phyloP scores from a whole-genome alignment of 2,329 filamentous ascomycete species.

The Exophiala alcalophila region DNA sequence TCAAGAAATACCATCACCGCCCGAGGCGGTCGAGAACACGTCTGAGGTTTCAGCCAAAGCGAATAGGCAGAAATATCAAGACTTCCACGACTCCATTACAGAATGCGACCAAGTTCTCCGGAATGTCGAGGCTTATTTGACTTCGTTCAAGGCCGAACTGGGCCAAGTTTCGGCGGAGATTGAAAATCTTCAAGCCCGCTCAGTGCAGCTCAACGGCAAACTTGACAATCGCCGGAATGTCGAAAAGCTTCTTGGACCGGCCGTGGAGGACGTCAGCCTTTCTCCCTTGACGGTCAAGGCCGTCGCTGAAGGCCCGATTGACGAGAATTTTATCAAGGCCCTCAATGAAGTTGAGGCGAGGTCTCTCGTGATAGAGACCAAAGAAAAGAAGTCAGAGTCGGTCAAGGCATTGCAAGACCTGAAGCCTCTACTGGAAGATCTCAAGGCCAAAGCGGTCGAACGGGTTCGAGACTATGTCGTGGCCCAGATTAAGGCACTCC shows the following conservation, averaged over 20 bases:
- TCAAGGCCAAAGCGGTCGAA: slow-evolving; percentile 78
- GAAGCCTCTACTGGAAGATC: slow-evolving; percentile 76
- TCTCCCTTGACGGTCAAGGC: slow-evolving; percentile 78
- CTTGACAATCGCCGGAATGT: slow-evolving; percentile 86
- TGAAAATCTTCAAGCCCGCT: slow-evolving; percentile 84
- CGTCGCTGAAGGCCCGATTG: slow-evolving; percentile 83
- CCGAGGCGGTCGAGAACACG: slow-evolving; percentile 72
- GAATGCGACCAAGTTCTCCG: slow-evolving; percentile 88
- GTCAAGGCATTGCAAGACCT: slow-evolving; percentile 80
- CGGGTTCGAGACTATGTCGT: slow-evolving; percentile 93
- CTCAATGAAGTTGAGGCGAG: slow-evolving; percentile 81
- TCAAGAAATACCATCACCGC: slow-evolving; percentile 45
- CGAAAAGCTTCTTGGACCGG: slow-evolving; percentile 79
- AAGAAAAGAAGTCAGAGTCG: slow-evolving; percentile 57
- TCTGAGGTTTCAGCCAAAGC: slow-evolving; percentile 54
- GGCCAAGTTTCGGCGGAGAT: slow-evolving; percentile 92
- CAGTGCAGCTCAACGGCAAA: slow-evolving; percentile 74
- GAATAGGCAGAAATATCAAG: slow-evolving; percentile 81
- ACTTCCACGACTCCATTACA: slow-evolving; percentile 80
- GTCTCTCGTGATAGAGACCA: slow-evolving; percentile 67
- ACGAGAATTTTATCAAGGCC: slow-evolving; percentile 82
- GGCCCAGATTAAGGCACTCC: slow-evolving; percentile 85
- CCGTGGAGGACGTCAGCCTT: slow-evolving; percentile 88
- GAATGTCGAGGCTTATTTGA: slow-evolving; percentile 88
- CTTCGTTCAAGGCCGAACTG: slow-evolving; percentile 89